Conservation (phyloP, 345 rosid genomes). For the Mercurialis annua region DNA sequence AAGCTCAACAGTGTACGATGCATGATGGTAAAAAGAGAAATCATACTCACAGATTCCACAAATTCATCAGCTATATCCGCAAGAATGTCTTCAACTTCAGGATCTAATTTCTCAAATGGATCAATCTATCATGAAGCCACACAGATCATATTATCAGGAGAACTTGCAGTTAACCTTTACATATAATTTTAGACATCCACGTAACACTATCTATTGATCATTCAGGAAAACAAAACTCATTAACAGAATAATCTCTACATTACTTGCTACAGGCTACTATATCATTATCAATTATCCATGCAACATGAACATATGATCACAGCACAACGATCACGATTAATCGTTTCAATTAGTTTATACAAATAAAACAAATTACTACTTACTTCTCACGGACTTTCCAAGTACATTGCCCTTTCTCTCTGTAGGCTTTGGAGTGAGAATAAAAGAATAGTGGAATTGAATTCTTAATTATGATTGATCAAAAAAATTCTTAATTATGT, state of each 20-base stretch:
- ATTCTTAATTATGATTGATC: not conserved
- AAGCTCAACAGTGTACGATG: not conserved
- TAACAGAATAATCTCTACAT: not conserved
- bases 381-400: not conserved
- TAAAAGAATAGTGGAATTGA: not conserved
- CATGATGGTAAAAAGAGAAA: not conserved
- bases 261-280: not conserved
- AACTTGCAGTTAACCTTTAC: not conserved
- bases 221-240: not conserved
- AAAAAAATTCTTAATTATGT: too few species aligned
- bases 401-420: not conserved
- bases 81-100: conserved; percentile 93
- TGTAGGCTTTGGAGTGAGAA: not conserved
- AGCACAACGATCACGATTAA: not conserved
- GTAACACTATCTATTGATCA: not conserved
- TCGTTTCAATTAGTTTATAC: not conserved
- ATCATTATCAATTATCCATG: not conserved
- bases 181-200: not conserved
- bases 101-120: conserved; percentile 84
- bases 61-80: conserved; percentile 93
- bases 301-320: not conserved
- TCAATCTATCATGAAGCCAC: conserved; percentile 56
- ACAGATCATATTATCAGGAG: conserved; percentile 8
- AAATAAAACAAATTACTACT: not conserved
- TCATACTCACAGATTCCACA: conserved; percentile 75